Percentiles rank a stretch among this genome's conserved stretches.
Conservation (phyloP, 495 filamentous ascomycete genomes). For the Hypoxylon fuscum region DNA sequence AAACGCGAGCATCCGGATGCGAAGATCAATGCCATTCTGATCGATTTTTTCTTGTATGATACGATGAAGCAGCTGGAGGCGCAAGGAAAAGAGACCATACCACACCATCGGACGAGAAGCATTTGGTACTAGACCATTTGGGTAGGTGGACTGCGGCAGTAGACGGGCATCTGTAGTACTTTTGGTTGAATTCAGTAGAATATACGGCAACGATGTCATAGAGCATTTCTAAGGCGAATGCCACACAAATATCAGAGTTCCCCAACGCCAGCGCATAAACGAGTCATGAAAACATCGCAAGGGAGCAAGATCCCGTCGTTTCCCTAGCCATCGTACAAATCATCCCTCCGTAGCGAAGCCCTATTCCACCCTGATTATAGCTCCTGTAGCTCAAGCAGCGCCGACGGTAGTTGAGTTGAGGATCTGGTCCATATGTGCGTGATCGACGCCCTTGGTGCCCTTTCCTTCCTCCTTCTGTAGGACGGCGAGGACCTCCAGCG, state of each 20-base stretch:
- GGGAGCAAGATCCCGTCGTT: neutral
- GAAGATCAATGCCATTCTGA: conserved; percentile 85
- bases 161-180: conserved; percentile 9
- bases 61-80: conserved; percentile 83
- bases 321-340: conserved; percentile 24
- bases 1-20: conserved; percentile 71
- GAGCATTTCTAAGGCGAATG: conserved; percentile 6
- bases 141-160: conserved; percentile 8
- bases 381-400: conserved; percentile 28
- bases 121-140: conserved; percentile 82
- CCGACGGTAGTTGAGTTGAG: conserved; percentile 61
- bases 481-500: conserved; percentile 90
- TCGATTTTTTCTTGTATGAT: conserved; percentile 98
- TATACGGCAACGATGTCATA: conserved; percentile 10
- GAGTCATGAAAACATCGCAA: conserved; percentile 8
- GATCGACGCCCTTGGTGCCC: conserved; percentile 58
- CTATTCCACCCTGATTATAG: no score
- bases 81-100: conserved; percentile 68
- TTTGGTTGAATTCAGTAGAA: conserved; percentile 3
- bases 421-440: conserved; percentile 83
- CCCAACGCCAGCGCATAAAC: conserved; percentile 44
- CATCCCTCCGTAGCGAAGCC: neutral
- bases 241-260: conserved; percentile 19
- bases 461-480: conserved; percentile 74
- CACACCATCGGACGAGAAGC: conserved; percentile 92